These are phyloP conservation scores for Groenewaldozyma auringiensis DNA, from an alignment of 1,139 yeast genomes.

Conservation along the genomic window DNA sequence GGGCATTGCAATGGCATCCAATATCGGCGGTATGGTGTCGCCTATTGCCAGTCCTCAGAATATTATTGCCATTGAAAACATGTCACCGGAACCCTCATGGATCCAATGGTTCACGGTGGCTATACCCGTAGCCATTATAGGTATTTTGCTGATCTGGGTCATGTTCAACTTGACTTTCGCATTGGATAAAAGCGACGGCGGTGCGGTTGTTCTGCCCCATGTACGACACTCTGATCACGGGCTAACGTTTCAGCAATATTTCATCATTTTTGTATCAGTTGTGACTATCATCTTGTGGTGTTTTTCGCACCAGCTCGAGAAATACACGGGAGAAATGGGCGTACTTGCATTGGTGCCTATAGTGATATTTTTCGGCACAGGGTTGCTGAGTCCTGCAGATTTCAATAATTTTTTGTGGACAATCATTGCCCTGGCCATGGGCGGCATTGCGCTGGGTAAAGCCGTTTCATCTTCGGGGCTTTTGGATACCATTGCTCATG, in stretches of 20 bases:
- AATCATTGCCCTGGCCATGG: constrained; percentile 89
- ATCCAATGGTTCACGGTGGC: constrained; percentile 87
- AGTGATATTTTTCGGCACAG: constrained; percentile 79
- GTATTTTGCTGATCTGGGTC: constrained; percentile 62
- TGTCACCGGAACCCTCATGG: constrained; percentile 92
- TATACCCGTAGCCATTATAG: constrained; percentile 63
- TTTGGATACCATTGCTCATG: constrained; percentile 63
- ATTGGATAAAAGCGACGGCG: constrained; percentile 19
- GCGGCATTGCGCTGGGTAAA: constrained; percentile 88
- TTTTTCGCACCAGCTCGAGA: constrained; percentile 58
- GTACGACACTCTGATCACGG: constrained; percentile 50
- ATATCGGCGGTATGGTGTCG: constrained; percentile 92
- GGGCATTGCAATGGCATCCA: constrained; percentile 87
- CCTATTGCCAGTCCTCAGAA: constrained; percentile 96
- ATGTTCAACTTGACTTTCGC: constrained; percentile 63
- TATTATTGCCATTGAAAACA: constrained; percentile 76
- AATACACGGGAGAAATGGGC: constrained; percentile 81
- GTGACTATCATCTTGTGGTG: constrained; percentile 83
- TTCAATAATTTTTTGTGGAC: constrained; percentile 93
- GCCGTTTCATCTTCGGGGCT: constrained; percentile 87
- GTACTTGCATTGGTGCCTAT: constrained; percentile 80
- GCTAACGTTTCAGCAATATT: constrained; percentile 66
- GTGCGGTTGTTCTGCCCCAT: constrained; percentile 48
- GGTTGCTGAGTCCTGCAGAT: constrained; percentile 73
- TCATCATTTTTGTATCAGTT: constrained; percentile 56